A percentile compares a stretch with the other conserved stretches of the same genome.
These are phyloP conservation scores for Rhinocladiella similis DNA, from an alignment of 2,329 filamentous ascomycete genomes.

Conservation along the genomic window DNA sequence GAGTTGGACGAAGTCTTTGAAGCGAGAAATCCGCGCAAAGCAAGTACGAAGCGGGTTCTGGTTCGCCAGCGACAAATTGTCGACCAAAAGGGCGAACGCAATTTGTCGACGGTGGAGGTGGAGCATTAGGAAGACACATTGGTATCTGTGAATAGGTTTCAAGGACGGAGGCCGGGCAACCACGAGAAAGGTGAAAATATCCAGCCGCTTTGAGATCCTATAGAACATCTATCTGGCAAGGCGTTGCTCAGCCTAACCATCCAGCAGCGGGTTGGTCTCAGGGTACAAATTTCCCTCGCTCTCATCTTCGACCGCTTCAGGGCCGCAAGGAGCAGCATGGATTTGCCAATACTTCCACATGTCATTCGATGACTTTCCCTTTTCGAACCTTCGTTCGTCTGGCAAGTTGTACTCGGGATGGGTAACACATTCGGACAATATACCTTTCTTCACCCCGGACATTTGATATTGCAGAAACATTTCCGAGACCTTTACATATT, in stretches of 20 bases:
- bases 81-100: neutral
- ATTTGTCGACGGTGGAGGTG: neutral
- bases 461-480: constrained; percentile 57
- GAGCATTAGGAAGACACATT: too few relatives aligned
- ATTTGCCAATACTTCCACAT: constrained; percentile 25
- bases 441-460: constrained; percentile 44
- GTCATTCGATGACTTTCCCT: constrained; percentile 1
- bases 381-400: constrained; percentile 7
- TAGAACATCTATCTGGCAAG: too few relatives aligned
- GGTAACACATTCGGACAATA: constrained; percentile 52
- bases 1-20: constrained; percentile 45
- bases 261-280: too few relatives aligned
- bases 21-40: constrained; percentile 45
- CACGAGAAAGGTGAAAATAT: too few relatives aligned
- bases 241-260: too few relatives aligned
- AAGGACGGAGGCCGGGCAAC: too few relatives aligned
- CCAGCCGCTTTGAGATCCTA: too few relatives aligned
- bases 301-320: neutral
- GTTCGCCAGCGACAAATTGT: constrained; percentile 1
- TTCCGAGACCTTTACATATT: constrained; percentile 61
- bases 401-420: constrained; percentile 26
- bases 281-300: too few relatives aligned
- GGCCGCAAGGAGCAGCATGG: constrained; percentile 19
- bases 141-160: too few relatives aligned
- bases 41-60: constrained; percentile 11